Conservation (phyloP, 352 stramenopile genomes). For the Globisporangium spinosum region DNA sequence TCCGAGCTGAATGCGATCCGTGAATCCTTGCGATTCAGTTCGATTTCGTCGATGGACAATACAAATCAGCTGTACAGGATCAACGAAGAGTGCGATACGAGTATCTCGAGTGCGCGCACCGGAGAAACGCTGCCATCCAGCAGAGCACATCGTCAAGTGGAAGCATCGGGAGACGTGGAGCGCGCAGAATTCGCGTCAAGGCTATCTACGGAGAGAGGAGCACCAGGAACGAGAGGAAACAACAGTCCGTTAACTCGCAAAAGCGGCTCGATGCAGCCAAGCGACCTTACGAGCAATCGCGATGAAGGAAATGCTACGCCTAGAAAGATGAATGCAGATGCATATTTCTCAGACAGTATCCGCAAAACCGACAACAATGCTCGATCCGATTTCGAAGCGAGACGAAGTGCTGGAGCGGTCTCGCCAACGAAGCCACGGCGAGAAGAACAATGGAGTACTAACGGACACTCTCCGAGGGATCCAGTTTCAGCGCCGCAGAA, state of each 20-base stretch:
- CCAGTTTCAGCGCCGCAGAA: not conserved
- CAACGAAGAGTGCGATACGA: constrained; percentile 16
- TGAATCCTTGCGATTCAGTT: constrained; percentile 13
- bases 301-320: not conserved
- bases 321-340: not conserved
- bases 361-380: not conserved
- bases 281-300: not conserved
- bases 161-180: not conserved
- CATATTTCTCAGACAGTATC: not conserved
- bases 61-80: constrained; percentile 15
- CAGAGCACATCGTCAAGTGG: not conserved
- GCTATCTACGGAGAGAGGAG: not conserved
- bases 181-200: not conserved
- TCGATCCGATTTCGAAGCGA: not conserved
- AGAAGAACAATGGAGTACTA: not conserved
- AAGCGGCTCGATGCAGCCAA: not conserved
- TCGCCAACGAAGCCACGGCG: not conserved
- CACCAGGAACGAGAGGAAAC: not conserved
- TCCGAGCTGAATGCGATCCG: constrained; percentile 12
- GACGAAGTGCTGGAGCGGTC: not conserved
- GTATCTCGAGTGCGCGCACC: constrained; percentile 18
- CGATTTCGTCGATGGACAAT: constrained; percentile 9
- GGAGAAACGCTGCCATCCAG: constrained; percentile 15
- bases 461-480: not conserved
- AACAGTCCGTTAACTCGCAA: not conserved